phyloP scores from a whole-genome alignment of 129 eudicot species.

The Tagetes patula region DNA sequence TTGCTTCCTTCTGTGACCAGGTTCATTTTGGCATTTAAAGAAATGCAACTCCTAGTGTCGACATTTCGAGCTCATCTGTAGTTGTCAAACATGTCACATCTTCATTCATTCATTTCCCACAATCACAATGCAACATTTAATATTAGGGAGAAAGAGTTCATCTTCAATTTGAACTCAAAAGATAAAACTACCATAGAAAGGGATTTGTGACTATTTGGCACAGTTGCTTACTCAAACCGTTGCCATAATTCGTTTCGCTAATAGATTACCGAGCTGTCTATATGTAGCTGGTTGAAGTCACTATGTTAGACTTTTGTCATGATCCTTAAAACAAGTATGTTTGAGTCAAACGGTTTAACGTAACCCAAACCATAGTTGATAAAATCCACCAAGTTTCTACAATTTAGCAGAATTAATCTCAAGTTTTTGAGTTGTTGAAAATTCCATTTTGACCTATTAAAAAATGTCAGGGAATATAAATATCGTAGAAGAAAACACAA shows the following conservation, averaged over 20 bases:
- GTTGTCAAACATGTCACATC: conserved; percentile 21
- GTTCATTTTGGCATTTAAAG: not conserved
- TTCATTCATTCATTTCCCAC: not conserved
- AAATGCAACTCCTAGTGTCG: not conserved
- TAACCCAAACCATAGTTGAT: not conserved
- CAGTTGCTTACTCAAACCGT: not conserved
- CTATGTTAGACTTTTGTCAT: not conserved
- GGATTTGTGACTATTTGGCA: not conserved
- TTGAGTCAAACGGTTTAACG: not conserved
- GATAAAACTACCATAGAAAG: not conserved
- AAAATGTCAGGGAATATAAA: not conserved
- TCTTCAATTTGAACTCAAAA: not conserved
- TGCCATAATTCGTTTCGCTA: not conserved
- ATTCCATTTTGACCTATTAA: not conserved
- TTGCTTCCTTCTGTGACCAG: conserved; percentile 20
- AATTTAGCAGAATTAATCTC: not conserved
- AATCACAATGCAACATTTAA: not conserved
- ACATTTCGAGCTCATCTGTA: not conserved
- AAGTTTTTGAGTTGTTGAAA: not conserved
- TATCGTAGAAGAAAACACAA: not conserved
- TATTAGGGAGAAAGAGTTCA: not conserved
- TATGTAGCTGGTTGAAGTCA: not conserved
- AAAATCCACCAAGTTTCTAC: not conserved
- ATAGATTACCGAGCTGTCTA: not conserved
- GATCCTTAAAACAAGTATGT: not conserved